Evolutionary conservation across 2,329 filamentous ascomycete species (phyloP).

Genomic region (Trichoderma atrobrunneum): DNA sequence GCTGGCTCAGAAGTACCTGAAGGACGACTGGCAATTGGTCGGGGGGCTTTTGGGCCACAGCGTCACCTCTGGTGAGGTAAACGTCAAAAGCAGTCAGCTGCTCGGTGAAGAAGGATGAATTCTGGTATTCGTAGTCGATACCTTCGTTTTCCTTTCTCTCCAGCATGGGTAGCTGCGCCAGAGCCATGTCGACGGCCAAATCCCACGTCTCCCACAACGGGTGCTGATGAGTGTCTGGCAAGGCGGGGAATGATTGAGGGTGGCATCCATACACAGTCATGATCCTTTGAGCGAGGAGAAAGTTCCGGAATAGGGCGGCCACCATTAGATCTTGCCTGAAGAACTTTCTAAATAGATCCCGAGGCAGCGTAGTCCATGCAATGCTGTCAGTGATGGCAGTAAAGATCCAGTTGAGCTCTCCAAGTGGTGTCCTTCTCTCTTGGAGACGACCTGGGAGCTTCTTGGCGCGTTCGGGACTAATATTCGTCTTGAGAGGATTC

Average conservation of each 20-base stretch:
- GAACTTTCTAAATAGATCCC: conserved; percentile 90
- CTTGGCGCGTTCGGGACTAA: conserved; percentile 79
- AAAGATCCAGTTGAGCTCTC: conserved; percentile 98
- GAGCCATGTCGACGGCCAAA: conserved; percentile 89
- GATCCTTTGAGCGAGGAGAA: conserved; percentile 87
- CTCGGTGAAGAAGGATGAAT: conserved; percentile 94
- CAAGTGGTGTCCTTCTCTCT: conserved; percentile 87
- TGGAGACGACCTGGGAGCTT: conserved; percentile 88
- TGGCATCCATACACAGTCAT: conserved; percentile 97
- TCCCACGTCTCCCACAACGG: conserved; percentile 98
- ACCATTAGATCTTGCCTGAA: conserved; percentile 98
- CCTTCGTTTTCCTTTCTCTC: conserved; percentile 73
- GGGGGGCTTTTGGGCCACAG: conserved; percentile 79
- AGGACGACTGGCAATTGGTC: conserved; percentile 95
- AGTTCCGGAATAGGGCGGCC: conserved; percentile 95
- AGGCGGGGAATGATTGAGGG: conserved; percentile 82
- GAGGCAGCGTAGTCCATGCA: conserved; percentile 91
- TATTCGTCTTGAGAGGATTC: conserved; percentile 68
- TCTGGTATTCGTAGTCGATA: conserved; percentile 84
- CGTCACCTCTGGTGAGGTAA: conserved; percentile 78
- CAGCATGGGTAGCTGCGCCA: conserved; percentile 82
- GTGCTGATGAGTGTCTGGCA: conserved; percentile 95
- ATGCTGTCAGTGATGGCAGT: conserved; percentile 99
- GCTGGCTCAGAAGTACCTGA: conserved; percentile 92
- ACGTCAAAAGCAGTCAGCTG: conserved; percentile 97